Evolutionary conservation across 1,284 basidiomycete genomes (phyloP).

Genomic region (Ceratobasidium sp.): DNA sequence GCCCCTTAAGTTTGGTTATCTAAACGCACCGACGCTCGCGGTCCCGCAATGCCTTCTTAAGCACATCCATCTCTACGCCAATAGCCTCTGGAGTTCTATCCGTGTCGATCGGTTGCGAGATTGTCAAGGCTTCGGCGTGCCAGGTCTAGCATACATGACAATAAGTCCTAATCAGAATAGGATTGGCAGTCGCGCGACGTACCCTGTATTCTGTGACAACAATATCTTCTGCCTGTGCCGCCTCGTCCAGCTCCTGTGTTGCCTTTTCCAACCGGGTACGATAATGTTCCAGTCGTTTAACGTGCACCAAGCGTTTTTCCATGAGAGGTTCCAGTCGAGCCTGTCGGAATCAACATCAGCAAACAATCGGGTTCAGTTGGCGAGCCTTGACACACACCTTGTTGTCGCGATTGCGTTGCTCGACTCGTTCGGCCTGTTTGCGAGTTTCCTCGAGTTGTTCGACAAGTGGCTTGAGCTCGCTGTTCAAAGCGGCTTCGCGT

Average conservation of each 20-base stretch:
- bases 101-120: constrained; percentile 35
- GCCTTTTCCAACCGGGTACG: constrained; percentile 38
- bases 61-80: constrained; percentile 68
- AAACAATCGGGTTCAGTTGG: background rate
- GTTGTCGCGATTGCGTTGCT: constrained; percentile 28
- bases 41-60: constrained; percentile 70
- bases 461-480: constrained; percentile 36
- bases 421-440: constrained; percentile 30
- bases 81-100: constrained; percentile 55
- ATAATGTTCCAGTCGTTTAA: constrained; percentile 40
- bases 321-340: constrained; percentile 28
- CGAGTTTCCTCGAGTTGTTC: constrained; percentile 39
- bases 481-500: constrained; percentile 28
- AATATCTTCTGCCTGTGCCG: constrained; percentile 61
- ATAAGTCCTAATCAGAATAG: no score
- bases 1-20: background rate
- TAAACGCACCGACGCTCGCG: constrained; percentile 68
- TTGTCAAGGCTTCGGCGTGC: constrained; percentile 61
- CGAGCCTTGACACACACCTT: background rate
- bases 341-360: background rate
- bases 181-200: background rate
- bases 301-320: constrained; percentile 36
- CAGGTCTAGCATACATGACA: constrained; percentile 59
- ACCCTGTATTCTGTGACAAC: constrained; percentile 53
- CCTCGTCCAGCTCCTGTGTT: constrained; percentile 47